These are phyloP conservation scores for Inosperma sp. DNA, from an alignment of 768 basidiomycete genomes.

Conservation along the genomic window DNA sequence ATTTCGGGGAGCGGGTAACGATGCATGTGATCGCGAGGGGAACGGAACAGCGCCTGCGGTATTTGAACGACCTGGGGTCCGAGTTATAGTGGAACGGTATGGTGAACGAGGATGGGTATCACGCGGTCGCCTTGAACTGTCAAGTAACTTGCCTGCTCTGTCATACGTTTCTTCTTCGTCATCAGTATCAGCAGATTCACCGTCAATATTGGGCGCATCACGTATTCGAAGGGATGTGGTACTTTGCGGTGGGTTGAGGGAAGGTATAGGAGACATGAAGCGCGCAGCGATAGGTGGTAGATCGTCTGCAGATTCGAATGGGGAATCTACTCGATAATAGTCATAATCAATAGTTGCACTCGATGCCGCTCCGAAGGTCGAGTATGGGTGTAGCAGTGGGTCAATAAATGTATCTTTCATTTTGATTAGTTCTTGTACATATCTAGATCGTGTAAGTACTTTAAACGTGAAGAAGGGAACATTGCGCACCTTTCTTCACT, in stretches of 20 bases:
- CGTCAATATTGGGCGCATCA: constrained; percentile 64
- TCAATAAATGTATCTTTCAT: constrained; percentile 94
- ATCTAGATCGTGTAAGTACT: constrained; percentile 47
- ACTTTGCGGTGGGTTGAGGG: constrained; percentile 27
- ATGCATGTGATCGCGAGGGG: constrained; percentile 75
- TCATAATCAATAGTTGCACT: constrained; percentile 64
- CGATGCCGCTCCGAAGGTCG: constrained; percentile 44
- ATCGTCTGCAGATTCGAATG: constrained; percentile 65
- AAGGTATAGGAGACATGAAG: constrained; percentile 76
- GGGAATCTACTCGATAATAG: constrained; percentile 66
- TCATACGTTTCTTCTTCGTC: constrained; percentile 65
- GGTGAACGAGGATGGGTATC: constrained; percentile 71
- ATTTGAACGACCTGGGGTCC: constrained; percentile 37
- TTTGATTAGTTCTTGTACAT: constrained; percentile 83
- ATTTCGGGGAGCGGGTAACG: constrained; percentile 64
- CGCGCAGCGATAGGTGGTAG: constrained; percentile 87
- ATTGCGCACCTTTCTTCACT: constrained; percentile 79
- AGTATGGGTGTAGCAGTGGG: constrained; percentile 82
- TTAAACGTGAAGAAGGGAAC: constrained; percentile 1
- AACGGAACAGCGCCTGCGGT: constrained; percentile 60
- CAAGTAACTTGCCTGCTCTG: constrained; percentile 45
- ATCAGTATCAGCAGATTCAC: constrained; percentile 63
- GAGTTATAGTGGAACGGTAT: constrained; percentile 51
- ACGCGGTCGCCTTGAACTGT: constrained; percentile 28
- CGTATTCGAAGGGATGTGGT: constrained; percentile 43